phyloP scores from a whole-genome alignment of 352 stramenopile genomes.

The Phytophthora hybrid region DNA sequence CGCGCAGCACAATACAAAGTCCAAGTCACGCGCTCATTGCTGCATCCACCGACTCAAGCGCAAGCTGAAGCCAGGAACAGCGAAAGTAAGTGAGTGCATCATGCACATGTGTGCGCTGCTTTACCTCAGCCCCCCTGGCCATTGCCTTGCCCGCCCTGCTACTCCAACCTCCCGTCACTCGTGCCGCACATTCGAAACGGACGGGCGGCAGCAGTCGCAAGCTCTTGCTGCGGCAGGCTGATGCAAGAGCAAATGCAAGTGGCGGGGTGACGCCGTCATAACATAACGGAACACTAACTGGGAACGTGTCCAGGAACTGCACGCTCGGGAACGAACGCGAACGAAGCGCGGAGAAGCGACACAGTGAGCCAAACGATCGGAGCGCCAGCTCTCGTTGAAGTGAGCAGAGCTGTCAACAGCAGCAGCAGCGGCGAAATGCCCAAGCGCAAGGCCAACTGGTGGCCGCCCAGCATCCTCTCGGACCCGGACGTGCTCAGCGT shows the following conservation, averaged over 20 bases:
- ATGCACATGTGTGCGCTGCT: not conserved
- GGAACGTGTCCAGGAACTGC: slow-evolving; percentile 18
- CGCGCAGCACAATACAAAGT: slow-evolving; percentile 40
- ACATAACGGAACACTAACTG: slow-evolving; percentile 26
- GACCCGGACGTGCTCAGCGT: slow-evolving; percentile 82
- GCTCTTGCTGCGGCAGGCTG: not conserved
- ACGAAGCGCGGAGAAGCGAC: slow-evolving; percentile 20
- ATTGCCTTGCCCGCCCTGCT: not conserved
- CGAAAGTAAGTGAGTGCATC: not conserved
- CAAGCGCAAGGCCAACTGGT: slow-evolving; percentile 83
- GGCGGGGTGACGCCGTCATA: not conserved
- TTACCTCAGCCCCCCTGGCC: too few species aligned
- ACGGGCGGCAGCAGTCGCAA: not conserved
- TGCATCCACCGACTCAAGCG: slow-evolving; percentile 19
- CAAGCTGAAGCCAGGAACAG: slow-evolving; percentile 6
- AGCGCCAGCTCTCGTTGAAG: slow-evolving; percentile 12
- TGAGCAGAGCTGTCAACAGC: not conserved
- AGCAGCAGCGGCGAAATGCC: slow-evolving; percentile 45
- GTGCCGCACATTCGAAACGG: not conserved
- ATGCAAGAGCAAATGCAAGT: not conserved
- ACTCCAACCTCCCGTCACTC: not conserved
- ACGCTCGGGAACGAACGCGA: slow-evolving; percentile 13
- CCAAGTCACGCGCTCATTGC: slow-evolving; percentile 23
- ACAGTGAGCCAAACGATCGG: not conserved
- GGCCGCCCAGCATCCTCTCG: slow-evolving; percentile 70